Conservation (phyloP, 306 rosid genomes). For the Cucumis melo region DNA sequence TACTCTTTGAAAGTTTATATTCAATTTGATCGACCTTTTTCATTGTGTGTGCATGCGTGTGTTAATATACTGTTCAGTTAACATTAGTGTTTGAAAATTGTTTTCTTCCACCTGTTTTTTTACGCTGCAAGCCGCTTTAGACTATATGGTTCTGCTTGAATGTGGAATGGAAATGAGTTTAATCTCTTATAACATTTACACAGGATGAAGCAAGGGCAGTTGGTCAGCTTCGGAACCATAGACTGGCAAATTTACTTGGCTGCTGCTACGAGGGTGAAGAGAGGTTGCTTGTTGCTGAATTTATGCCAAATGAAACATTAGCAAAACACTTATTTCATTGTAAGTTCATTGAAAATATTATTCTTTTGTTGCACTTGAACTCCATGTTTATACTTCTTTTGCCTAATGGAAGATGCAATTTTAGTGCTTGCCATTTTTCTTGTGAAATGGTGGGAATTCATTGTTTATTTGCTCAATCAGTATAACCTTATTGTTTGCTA, state of each 20-base stretch:
- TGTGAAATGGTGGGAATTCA: background rate
- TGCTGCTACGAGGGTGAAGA: conserved; percentile 90
- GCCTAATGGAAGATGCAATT: background rate
- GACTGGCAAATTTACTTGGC: conserved; percentile 82
- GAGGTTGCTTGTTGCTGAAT: conserved; percentile 86
- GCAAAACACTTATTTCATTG: conserved; percentile 97
- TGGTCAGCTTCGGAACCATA: conserved; percentile 73
- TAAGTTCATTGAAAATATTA: conserved; percentile 26
- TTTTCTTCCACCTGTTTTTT: background rate
- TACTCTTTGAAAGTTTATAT: background rate
- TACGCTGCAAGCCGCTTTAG: background rate
- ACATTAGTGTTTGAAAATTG: background rate
- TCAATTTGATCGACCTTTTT: background rate
- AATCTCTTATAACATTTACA: conserved; percentile 1
- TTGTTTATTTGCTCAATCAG: background rate
- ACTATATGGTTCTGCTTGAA: background rate
- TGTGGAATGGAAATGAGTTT: background rate
- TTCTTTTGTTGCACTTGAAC: conserved; percentile 10
- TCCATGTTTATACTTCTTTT: background rate
- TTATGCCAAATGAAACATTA: conserved; percentile 82
- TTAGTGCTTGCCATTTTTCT: background rate
- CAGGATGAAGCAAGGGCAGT: conserved; percentile 91
- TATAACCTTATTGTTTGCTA: background rate
- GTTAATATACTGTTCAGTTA: background rate
- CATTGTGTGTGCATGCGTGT: background rate